phyloP scores from a whole-genome alignment of 1,284 basidiomycete genomes.

The Papiliotrema flavescens region DNA sequence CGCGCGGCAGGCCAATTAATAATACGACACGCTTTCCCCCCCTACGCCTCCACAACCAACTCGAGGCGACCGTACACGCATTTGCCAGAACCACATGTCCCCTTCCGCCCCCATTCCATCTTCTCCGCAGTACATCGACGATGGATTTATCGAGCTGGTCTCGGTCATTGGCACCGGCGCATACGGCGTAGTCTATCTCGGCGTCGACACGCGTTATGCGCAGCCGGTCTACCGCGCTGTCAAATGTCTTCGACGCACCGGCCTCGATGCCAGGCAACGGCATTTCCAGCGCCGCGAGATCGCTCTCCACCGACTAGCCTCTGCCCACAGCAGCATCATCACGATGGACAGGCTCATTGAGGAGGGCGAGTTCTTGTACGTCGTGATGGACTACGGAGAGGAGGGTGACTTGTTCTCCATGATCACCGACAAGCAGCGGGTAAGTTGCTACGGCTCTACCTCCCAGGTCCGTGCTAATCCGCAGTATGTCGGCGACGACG shows the following conservation, averaged over 20 bases:
- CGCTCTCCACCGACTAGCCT: constrained; percentile 59
- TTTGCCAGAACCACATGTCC: background rate
- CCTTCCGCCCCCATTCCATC: background rate
- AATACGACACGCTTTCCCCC: no score
- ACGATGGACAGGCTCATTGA: constrained; percentile 85
- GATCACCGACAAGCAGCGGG: constrained; percentile 57
- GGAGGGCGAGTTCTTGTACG: constrained; percentile 57
- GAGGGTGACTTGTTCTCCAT: constrained; percentile 89
- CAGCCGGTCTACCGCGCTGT: constrained; percentile 66
- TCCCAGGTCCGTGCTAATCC: constrained; percentile 6
- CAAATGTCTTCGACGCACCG: constrained; percentile 69
- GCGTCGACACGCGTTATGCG: constrained; percentile 59
- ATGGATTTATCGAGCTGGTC: constrained; percentile 76
- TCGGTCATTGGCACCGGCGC: constrained; percentile 90
- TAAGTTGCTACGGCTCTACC: constrained; percentile 22
- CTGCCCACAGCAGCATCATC: constrained; percentile 73
- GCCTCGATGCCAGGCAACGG: constrained; percentile 64
- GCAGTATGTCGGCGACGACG: constrained; percentile 72
- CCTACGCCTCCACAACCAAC: background rate
- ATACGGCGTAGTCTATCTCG: constrained; percentile 93
- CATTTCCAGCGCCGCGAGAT: constrained; percentile 77
- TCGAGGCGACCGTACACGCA: background rate
- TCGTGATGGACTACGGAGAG: constrained; percentile 65
- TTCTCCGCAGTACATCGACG: constrained; percentile 59
- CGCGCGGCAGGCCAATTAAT: no score